Conservation (phyloP, 345 rosid genomes). For the Lumnitzera racemosa region DNA sequence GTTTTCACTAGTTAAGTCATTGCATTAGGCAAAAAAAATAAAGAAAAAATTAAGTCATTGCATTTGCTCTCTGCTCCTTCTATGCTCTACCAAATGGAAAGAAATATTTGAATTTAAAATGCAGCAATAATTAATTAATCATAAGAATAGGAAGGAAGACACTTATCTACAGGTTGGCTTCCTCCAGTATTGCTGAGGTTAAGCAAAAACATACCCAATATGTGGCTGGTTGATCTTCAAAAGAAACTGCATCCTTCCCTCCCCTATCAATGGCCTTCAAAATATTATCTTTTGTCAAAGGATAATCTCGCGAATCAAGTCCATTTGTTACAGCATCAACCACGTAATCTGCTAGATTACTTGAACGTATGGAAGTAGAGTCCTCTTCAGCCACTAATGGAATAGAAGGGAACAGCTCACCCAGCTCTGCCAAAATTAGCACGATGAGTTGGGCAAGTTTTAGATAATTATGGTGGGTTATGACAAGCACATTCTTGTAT, state of each 20-base stretch:
- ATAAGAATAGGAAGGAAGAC: too few species aligned
- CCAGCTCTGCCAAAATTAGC: slow-evolving; percentile 43
- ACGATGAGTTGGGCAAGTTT: slow-evolving; percentile 3
- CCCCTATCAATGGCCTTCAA: slow-evolving; percentile 87
- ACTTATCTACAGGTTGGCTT: neutral
- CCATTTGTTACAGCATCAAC: slow-evolving; percentile 44
- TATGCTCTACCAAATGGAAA: too few species aligned
- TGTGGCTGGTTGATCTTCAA: slow-evolving; percentile 63
- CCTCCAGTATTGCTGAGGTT: neutral
- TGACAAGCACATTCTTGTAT: too few species aligned
- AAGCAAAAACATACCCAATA: slow-evolving; percentile 56
- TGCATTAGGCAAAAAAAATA: too few species aligned
- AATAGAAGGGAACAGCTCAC: slow-evolving; percentile 66
- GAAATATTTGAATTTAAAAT: neutral
- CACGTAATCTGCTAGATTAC: slow-evolving; percentile 61
- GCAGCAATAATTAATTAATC: neutral
- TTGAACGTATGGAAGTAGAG: slow-evolving; percentile 54
- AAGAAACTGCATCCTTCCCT: slow-evolving; percentile 43
- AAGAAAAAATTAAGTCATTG: too few species aligned
- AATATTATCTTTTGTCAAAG: slow-evolving; percentile 51
- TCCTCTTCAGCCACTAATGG: slow-evolving; percentile 97
- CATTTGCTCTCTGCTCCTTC: too few species aligned
- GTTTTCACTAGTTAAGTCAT: too few species aligned
- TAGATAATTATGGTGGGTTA: neutral
- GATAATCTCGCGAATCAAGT: slow-evolving; percentile 26